Conservation (phyloP, 2,329 filamentous ascomycete genomes). For the Tolypocladium cylindrosporum region DNA sequence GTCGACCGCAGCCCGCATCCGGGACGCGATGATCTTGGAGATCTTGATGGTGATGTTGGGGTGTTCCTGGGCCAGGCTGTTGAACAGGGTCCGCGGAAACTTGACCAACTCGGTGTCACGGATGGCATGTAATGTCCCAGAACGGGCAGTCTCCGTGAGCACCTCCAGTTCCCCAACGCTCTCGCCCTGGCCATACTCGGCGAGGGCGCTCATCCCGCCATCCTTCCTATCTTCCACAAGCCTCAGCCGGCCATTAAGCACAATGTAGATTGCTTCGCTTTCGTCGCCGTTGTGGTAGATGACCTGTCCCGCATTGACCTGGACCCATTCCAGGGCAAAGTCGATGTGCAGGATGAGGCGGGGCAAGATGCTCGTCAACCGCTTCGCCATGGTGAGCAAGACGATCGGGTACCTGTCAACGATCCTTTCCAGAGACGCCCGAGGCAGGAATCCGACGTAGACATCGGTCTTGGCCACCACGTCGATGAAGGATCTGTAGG, state of each 20-base stretch:
- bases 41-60: constrained; percentile 98
- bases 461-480: constrained; percentile 97
- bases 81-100: constrained; percentile 91
- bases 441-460: constrained; percentile 89
- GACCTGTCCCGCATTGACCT: constrained; percentile 89
- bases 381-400: constrained; percentile 89
- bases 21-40: constrained; percentile 92
- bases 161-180: constrained; percentile 97
- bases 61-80: constrained; percentile 93
- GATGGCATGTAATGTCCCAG: constrained; percentile 88
- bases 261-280: constrained; percentile 96
- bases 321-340: constrained; percentile 96
- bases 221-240: constrained; percentile 74
- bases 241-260: constrained; percentile 83
- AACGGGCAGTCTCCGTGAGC: constrained; percentile 84
- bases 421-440: constrained; percentile 77
- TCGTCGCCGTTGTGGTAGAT: constrained; percentile 91
- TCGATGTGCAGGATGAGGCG: constrained; percentile 91
- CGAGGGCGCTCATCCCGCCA: constrained; percentile 74
- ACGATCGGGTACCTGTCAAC: constrained; percentile 90
- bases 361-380: constrained; percentile 80
- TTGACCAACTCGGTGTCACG: constrained; percentile 94
- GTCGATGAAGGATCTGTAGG: constrained; percentile 91
- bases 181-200: constrained; percentile 93
- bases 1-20: constrained; percentile 84